Base-by-base conservation (phyloP, 768 basidiomycete genomes). In the Wakefieldia striispora region DNA sequence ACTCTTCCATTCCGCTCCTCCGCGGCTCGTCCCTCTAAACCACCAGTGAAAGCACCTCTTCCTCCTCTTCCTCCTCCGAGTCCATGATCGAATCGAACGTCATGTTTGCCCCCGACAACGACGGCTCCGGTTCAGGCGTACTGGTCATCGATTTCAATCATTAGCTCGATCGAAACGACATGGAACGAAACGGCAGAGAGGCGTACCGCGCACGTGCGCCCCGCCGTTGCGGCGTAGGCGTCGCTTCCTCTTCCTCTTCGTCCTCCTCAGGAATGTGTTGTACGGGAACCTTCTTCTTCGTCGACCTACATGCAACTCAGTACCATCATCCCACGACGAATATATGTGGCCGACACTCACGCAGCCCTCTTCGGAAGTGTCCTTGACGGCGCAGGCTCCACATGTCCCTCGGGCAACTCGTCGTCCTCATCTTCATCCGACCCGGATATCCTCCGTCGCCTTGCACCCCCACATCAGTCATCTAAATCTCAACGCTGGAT, bases 291-390 rank as follows among this genome's bases (percentile, higher is more conserved):
- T 63, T 62, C 50, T 74, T 76, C 57, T 72, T 77, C 7, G 56
- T 62, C 35, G 77, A 72, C 24, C 76, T 80, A 45, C 10, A 23
- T 8, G 23, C 14, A 47, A 5, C 8, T 50, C 21, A 45, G 40
- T 29, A 23, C 10, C 23, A 16, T 10, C 14, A 45, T 20, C 16
- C 35, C 0, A n/a, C 11, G 13, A 36, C 7, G 14, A 20, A 19
- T 42, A 45, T 8, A 20, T 24, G 10, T n/a, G 3, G 11, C 29
- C 10, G 37, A 13, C 6, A 42, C 83, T 55, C 69, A 85, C 84
- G 75, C 83, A 35, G 78, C 74, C 56, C 84, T 72, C 61, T 75
- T 78, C 3, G 85, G 84, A 57, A 84, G 61, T 8, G 63, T 67
- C 45, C 82, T 70, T 17, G 75, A 78, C n/a, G 80, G 79, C 11